Base-by-base conservation (phyloP, 2,329 filamentous ascomycete genomes). In the Exophiala mesophila region DNA sequence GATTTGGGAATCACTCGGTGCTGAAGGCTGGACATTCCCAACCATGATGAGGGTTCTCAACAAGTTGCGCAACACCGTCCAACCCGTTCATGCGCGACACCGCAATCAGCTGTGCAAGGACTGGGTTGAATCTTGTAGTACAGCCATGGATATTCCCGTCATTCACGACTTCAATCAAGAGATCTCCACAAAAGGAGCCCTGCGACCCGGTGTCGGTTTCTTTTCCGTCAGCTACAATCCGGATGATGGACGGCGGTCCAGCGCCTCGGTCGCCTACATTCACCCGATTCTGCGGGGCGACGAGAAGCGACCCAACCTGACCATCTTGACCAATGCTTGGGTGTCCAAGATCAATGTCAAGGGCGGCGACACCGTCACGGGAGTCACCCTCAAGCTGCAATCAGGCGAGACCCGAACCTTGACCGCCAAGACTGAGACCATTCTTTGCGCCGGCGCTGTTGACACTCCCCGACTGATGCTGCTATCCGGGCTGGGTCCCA, bases 151-250 rank as follows among this genome's bases (percentile, higher is more conserved):
- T 60, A 88, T 95, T 51, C 88, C 88, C 39, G 68, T 94, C 41
- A 79, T 92, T 55, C 71, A 80, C 52, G 85, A 95, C 69, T 94
- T 94, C 75, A 94, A 94, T 72, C 72, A 82, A 57, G 79, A 89
- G 62, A 94, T 95, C 63, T 76, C 76, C 48, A 72, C 77, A 52
- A 83, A 74, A 37, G 88, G 88, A 43, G 73, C 80, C 32, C 68
- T 94, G 52, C 81, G 79, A 53, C 73, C 84, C 57, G 84, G 84
- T 36, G 85, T 92, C 19, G 88, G 88, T 42, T 95, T 94, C 74
- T 90, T 94, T 73, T 88, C 83, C 52, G 81, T 94, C 54, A 82
- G 85, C 26, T 94, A 94, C 70, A 94, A 94, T 69, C 88, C 88
- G 2, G 88, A 94, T 58, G 82, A 88, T 58, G 86, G 88, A 59